Percentiles rank a stretch among this genome's conserved stretches.
These are phyloP conservation scores for Aegilops umbellulata DNA, from an alignment of 176 grass and related monocot genomes.

Conservation along the genomic window DNA sequence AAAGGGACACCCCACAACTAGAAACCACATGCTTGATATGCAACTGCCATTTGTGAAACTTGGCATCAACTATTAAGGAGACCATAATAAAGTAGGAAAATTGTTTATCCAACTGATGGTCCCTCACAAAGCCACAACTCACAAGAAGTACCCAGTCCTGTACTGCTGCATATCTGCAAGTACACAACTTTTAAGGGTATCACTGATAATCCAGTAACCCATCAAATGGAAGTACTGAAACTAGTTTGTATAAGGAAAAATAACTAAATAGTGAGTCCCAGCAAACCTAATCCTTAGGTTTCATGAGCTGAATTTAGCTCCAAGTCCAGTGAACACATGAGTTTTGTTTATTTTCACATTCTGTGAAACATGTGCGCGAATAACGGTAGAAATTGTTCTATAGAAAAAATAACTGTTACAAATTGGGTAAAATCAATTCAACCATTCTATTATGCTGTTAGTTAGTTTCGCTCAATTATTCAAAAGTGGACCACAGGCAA, in stretches of 20 bases:
- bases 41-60: neutral
- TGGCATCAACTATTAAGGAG: neutral
- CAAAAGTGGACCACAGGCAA: conserved; percentile 41
- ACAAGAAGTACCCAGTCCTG: conserved; percentile 11
- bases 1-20: neutral
- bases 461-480: conserved; percentile 19
- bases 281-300: neutral
- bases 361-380: neutral
- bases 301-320: neutral
- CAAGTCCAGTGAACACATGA: neutral
- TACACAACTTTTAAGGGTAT: conserved; percentile 24
- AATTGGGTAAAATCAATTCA: neutral
- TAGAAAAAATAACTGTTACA: neutral
- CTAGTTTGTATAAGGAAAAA: neutral
- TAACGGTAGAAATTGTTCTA: neutral
- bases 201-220: neutral
- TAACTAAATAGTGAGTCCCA: neutral
- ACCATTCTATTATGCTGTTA: neutral
- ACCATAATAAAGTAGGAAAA: neutral
- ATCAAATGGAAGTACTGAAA: neutral
- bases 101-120: conserved; percentile 35
- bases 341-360: neutral
- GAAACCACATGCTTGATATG: conserved; percentile 20
- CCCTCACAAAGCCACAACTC: conserved; percentile 24
- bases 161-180: conserved; percentile 35